Conservation (phyloP, 371 early-diverging fungal genomes). For the Synchytrium microbalum region DNA sequence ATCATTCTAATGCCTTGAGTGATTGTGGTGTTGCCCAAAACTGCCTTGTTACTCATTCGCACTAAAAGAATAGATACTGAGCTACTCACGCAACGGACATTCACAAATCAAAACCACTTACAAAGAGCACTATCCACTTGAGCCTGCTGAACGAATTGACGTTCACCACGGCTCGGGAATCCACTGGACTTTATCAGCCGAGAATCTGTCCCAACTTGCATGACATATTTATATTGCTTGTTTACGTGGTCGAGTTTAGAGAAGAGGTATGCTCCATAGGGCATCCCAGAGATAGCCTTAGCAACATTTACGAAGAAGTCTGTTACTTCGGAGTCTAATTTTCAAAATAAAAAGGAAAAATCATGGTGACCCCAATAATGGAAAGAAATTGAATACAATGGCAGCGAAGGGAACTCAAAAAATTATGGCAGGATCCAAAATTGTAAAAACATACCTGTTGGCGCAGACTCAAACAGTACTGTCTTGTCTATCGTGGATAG, state of each 20-base stretch:
- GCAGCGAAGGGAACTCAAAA: neutral
- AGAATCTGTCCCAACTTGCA: slow-evolving; percentile 48
- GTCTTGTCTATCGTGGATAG: too few relatives aligned
- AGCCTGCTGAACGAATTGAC: slow-evolving; percentile 42
- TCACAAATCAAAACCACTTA: too few relatives aligned
- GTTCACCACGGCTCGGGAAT: slow-evolving; percentile 45
- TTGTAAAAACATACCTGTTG: neutral
- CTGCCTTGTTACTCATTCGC: slow-evolving; percentile 19
- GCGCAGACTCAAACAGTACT: neutral
- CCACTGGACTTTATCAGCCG: slow-evolving; percentile 38
- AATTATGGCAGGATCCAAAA: neutral
- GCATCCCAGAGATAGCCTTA: slow-evolving; percentile 32
- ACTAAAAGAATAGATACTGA: too few relatives aligned
- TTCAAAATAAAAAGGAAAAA: neutral
- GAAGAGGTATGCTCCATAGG: slow-evolving; percentile 43
- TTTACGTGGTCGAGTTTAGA: slow-evolving; percentile 29
- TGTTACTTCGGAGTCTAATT: neutral
- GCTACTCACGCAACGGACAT: too few relatives aligned
- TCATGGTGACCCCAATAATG: neutral
- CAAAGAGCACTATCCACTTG: slow-evolving; percentile 47
- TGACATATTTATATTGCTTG: slow-evolving; percentile 35
- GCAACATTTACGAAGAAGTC: neutral
- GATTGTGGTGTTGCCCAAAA: neutral
- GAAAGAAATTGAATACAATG: neutral
- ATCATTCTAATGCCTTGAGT: slow-evolving; percentile 50